Conservation (phyloP, 805 yeast genomes). For the Ascoidea rubescens region DNA sequence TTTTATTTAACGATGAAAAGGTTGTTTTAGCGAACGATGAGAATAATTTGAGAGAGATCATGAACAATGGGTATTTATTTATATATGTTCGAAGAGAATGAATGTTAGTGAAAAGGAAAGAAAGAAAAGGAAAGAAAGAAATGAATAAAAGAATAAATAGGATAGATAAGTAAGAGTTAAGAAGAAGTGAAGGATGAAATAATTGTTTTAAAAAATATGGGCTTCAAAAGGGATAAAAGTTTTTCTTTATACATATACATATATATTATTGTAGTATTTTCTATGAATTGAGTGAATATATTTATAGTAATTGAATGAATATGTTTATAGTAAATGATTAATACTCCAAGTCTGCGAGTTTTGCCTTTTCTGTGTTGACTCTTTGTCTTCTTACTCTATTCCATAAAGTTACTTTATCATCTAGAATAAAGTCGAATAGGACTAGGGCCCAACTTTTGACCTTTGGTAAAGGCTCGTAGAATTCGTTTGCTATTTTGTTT, state of each 20-base stretch:
- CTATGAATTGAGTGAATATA: too few relatives aligned
- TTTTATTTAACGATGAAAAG: conserved; percentile 79
- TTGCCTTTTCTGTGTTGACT: background rate
- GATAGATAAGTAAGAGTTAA: too few relatives aligned
- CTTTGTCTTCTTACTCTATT: conserved; percentile 62
- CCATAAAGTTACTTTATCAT: conserved; percentile 58
- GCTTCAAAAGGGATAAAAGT: too few relatives aligned
- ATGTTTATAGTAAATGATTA: too few relatives aligned
- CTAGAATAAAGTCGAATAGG: conserved; percentile 54
- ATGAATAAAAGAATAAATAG: too few relatives aligned
- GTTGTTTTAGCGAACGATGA: conserved; percentile 42
- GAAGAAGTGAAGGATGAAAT: too few relatives aligned
- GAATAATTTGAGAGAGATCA: conserved; percentile 19
- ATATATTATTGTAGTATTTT: too few relatives aligned
- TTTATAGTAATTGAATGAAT: background rate
- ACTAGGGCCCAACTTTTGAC: conserved; percentile 73
- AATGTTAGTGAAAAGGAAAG: too few relatives aligned
- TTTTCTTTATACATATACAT: too few relatives aligned
- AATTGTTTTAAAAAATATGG: too few relatives aligned
- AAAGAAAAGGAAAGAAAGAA: too few relatives aligned
- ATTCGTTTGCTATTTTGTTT: conserved; percentile 58
- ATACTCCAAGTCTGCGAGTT: background rate
- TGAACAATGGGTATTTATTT: conserved; percentile 33
- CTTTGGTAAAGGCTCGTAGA: conserved; percentile 66
- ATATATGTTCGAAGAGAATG: conserved; percentile 16